Conservation (phyloP, 75 land plant genomes). For the Selaginella tamariscina region DNA sequence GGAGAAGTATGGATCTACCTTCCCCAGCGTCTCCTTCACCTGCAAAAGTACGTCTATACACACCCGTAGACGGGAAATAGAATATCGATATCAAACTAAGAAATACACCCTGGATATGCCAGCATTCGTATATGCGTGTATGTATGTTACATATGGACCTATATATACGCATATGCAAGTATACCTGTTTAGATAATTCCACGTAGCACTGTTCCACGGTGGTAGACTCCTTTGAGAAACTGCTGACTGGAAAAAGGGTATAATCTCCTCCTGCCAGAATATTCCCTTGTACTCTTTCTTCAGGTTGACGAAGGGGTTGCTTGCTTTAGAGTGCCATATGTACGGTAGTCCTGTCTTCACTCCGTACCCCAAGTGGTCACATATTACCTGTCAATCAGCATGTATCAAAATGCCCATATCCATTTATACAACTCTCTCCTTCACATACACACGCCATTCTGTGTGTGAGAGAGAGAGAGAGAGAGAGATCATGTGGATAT, state of each 20-base stretch:
- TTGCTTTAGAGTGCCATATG: slow-evolving; percentile 77
- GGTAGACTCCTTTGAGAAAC: slow-evolving; percentile 47
- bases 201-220: slow-evolving; percentile 77
- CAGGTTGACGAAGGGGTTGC: slow-evolving; percentile 75
- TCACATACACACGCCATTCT: no score
- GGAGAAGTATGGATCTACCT: slow-evolving; percentile 56
- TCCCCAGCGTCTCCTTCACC: slow-evolving; percentile 45
- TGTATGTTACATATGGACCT: no score
- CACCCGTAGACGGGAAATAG: background rate
- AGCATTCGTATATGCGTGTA: no score
- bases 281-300: slow-evolving; percentile 79
- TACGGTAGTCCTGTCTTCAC: slow-evolving; percentile 78
- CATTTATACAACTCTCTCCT: no score
- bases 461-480: no score
- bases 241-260: slow-evolving; percentile 59
- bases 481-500: no score
- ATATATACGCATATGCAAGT: no score
- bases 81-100: no score
- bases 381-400: slow-evolving; percentile 39
- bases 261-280: slow-evolving; percentile 75
- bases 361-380: slow-evolving; percentile 61
- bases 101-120: no score
- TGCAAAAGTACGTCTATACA: background rate
- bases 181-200: slow-evolving; percentile 52
- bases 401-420: no score